phyloP scores from a whole-genome alignment of 78 protist genomes.

The Mastigamoeba balamuthi region DNA sequence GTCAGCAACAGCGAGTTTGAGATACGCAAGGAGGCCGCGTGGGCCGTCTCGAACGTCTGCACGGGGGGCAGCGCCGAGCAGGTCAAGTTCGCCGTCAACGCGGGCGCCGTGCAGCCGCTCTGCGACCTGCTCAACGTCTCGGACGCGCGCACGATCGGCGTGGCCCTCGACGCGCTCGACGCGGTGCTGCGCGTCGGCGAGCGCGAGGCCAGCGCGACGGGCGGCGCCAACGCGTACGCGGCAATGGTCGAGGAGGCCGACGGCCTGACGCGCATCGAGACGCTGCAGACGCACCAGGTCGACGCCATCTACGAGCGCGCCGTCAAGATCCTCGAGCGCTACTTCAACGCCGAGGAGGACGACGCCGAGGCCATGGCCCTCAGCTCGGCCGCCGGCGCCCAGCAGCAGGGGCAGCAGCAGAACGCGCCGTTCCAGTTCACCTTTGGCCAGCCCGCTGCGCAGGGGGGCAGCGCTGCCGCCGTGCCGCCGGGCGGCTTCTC shows the following conservation, averaged over 20 bases:
- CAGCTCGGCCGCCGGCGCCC: too few relatives aligned
- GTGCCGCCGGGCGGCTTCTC: too few relatives aligned
- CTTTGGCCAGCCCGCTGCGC: too few relatives aligned
- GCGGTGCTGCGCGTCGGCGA: constrained; percentile 66
- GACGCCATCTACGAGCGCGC: constrained; percentile 67
- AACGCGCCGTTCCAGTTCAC: too few relatives aligned
- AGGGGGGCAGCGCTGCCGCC: too few relatives aligned
- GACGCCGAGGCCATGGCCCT: too few relatives aligned
- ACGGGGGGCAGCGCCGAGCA: constrained; percentile 80
- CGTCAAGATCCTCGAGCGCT: constrained; percentile 47
- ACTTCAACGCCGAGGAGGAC: constrained; percentile 59
- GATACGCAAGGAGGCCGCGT: constrained; percentile 90
- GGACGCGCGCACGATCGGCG: constrained; percentile 68
- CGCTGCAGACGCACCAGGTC: constrained; percentile 74
- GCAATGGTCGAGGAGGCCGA: constrained; percentile 64
- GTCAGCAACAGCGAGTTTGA: constrained; percentile 59
- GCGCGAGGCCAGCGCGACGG: neutral
- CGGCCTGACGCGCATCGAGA: constrained; percentile 70
- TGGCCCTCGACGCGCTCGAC: constrained; percentile 87
- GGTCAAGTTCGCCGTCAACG: constrained; percentile 7
- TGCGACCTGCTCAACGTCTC: constrained; percentile 53
- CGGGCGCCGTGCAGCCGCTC: constrained; percentile 48
- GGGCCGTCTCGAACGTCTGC: constrained; percentile 94
- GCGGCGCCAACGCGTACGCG: constrained; percentile 4
- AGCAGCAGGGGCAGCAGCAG: too few relatives aligned